Evolutionary conservation across 2,329 filamentous ascomycete genomes (phyloP), one percentile per base, ranked within the genome.

Genomic region (Calonectria pauciramosa): DNA sequence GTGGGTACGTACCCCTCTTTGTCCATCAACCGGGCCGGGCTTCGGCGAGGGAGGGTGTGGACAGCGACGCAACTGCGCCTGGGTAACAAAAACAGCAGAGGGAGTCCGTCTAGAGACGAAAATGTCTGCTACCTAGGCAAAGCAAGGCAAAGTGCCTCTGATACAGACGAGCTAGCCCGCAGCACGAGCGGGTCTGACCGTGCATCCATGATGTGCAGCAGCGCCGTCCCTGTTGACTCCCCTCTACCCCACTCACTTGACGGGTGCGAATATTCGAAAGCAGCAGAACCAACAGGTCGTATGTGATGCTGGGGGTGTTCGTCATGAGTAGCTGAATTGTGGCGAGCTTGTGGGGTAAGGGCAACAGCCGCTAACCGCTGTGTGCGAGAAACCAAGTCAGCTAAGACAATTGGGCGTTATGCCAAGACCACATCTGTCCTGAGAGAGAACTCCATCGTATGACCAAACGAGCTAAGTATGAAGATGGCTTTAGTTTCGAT

Each of bases 311-410:
- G 71, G 68, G 73, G 70, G 73, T 71, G 78, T 80, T 80, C 74
- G 78, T 77, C 72, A 76, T 68, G 60, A 68, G 63, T 32, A 77
- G 75, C 78, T 63, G 72, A 74, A 60, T 70, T 68, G 63, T 69
- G 71, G 70, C 49, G 69, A 70, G 32, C 72, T 69, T 80, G 76
- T 73, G 78, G 78, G 78, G 73, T 74, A 80, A 66, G 71, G 41
- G 73, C 36, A 18, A 28, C 49, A 63, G 67, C 28, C 26, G 38
- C 54, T 70, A 63, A 41, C 32, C 51, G 30, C 32, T 7, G 14
- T 28, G 34, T 69, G 36, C 8, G 38, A 36, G 51, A 30, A 18
- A 36, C 16, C 54, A 70, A 30, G 38, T 63, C 49, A 68, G 65
- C 30, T 41, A 60, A 69, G 67, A 70, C 54, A 44, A 26, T 28